Percentiles rank a stretch among this genome's conserved stretches.
Conservation (phyloP, 805 yeast species). For the Cyberlindnera mycetangii region DNA sequence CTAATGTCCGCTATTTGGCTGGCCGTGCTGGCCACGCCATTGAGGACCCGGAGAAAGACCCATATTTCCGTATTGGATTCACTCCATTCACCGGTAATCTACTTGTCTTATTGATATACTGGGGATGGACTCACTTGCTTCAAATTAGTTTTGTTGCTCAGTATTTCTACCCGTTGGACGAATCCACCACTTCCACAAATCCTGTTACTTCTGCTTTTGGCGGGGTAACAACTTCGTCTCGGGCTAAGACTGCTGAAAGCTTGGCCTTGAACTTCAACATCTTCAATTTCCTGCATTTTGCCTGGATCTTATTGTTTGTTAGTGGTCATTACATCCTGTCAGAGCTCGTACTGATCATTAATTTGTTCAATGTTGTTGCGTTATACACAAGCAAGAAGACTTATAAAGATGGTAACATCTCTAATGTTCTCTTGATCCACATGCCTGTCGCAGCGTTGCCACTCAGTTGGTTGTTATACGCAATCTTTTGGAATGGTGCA, state of each 20-base stretch:
- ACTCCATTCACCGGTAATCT: slow-evolving; percentile 71
- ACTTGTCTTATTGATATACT: slow-evolving; percentile 48
- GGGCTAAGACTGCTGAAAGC: slow-evolving; percentile 25
- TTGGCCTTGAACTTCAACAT: slow-evolving; percentile 62
- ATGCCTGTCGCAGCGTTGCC: slow-evolving; percentile 68
- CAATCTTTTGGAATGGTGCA: slow-evolving; percentile 84
- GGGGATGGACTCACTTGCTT: slow-evolving; percentile 50
- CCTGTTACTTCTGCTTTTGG: neutral
- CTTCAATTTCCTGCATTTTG: slow-evolving; percentile 56
- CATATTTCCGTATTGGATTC: slow-evolving; percentile 46
- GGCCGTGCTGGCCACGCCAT: slow-evolving; percentile 46
- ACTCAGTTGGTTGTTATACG: slow-evolving; percentile 68
- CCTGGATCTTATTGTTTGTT: slow-evolving; percentile 65
- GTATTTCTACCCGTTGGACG: slow-evolving; percentile 36
- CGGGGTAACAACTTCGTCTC: slow-evolving; percentile 12
- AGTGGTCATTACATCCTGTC: slow-evolving; percentile 55
- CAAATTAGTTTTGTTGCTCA: slow-evolving; percentile 52
- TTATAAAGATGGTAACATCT: slow-evolving; percentile 47
- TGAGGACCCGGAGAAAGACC: slow-evolving; percentile 39
- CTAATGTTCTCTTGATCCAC: slow-evolving; percentile 58
- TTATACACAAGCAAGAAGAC: slow-evolving; percentile 56
- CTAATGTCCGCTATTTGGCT: slow-evolving; percentile 52
- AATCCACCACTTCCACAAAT: neutral
- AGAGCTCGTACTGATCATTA: slow-evolving; percentile 55
- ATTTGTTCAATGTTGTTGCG: slow-evolving; percentile 55